These are phyloP conservation scores for Penicillium fuscoglaucum DNA, from an alignment of 2,329 filamentous ascomycete species.

Conservation along the genomic window DNA sequence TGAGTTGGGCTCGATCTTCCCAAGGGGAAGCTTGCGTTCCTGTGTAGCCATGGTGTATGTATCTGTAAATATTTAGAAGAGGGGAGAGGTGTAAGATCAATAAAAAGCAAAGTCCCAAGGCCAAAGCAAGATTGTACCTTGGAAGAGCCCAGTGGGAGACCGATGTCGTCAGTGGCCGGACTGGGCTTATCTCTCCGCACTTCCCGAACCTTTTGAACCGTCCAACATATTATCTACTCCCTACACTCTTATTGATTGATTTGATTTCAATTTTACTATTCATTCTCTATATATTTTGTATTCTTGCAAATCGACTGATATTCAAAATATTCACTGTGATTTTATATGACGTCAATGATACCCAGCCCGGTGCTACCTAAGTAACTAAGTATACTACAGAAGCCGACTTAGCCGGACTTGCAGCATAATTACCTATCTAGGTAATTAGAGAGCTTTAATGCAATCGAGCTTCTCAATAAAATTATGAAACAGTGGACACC, in stretches of 20 bases:
- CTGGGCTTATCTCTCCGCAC: not conserved
- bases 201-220: not conserved
- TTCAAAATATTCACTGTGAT: not conserved
- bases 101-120: not conserved
- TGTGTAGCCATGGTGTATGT: constrained; percentile 29
- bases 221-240: not conserved
- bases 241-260: not conserved
- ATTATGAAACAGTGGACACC: no score
- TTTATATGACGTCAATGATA: not conserved
- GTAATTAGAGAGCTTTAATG: no score
- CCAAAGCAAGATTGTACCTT: not conserved
- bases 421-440: not conserved
- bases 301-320: not conserved
- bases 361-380: not conserved
- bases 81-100: not conserved
- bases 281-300: not conserved
- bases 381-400: not conserved
- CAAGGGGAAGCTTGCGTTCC: constrained; percentile 40
- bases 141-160: not conserved
- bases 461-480: no score
- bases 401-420: constrained; percentile 12
- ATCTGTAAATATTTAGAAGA: not conserved
- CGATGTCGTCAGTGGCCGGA: not conserved
- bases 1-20: constrained; percentile 74
- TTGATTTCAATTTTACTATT: not conserved